Evolutionary conservation across 352 stramenopile genomes (phyloP).

Genomic region (Pythium volutum): DNA sequence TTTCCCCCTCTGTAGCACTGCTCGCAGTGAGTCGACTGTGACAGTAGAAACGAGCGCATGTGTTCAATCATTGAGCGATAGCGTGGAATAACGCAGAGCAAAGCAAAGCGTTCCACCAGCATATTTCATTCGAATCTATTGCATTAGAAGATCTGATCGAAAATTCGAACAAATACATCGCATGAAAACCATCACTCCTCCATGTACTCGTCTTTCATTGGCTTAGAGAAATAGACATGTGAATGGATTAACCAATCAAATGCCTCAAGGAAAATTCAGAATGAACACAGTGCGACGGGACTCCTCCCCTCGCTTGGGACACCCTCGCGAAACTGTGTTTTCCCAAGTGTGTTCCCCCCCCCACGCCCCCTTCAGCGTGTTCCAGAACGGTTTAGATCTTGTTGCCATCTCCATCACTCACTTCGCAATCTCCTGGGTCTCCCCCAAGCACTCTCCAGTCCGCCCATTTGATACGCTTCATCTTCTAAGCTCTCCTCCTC

Average conservation of each 20-base stretch:
- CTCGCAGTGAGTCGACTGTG: no score
- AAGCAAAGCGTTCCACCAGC: no score
- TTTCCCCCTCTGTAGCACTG: no score
- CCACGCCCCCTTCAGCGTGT: neutral
- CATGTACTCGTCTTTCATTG: neutral
- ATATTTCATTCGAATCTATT: no score
- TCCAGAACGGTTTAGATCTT: neutral
- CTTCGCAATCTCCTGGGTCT: constrained; percentile 2
- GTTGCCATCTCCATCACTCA: neutral
- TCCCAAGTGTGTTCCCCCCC: neutral
- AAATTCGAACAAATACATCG: neutral
- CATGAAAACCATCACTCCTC: neutral
- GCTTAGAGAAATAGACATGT: neutral
- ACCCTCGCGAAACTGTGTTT: neutral
- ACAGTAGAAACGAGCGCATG: neutral
- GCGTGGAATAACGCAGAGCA: neutral
- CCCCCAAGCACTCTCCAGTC: neutral
- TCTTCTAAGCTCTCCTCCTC: constrained; percentile 25
- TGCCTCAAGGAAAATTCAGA: neutral
- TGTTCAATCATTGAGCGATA: neutral
- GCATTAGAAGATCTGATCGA: neutral
- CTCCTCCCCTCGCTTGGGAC: neutral
- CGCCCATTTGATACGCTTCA: no score
- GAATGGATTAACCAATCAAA: constrained; percentile 1
- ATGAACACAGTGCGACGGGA: neutral